These are phyloP conservation scores for Ascomycota sp. DNA, from an alignment of 2,329 filamentous ascomycete species.

Conservation along the genomic window DNA sequence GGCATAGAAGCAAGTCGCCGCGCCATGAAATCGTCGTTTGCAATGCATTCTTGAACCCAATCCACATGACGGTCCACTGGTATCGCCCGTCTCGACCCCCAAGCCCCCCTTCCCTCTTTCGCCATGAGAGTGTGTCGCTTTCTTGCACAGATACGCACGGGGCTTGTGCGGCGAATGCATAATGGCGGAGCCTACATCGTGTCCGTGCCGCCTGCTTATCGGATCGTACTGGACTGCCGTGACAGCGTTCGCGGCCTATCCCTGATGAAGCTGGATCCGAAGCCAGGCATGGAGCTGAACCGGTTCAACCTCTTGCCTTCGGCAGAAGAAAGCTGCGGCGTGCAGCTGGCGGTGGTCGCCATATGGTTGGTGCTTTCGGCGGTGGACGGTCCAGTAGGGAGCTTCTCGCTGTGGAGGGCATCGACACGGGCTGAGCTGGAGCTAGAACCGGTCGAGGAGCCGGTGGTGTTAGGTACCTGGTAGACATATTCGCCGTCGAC, in stretches of 20 bases:
- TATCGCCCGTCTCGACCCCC: too few relatives aligned
- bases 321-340: conserved; percentile 1
- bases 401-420: conserved; percentile 15
- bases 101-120: too few relatives aligned
- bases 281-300: conserved; percentile 32
- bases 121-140: too few relatives aligned
- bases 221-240: conserved; percentile 20
- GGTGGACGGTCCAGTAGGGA: conserved; percentile 7
- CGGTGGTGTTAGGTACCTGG: conserved; percentile 36
- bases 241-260: conserved; percentile 14
- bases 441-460: conserved; percentile 27
- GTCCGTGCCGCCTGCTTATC: conserved; percentile 6
- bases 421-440: conserved; percentile 10
- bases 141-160: too few relatives aligned
- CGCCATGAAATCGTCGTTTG: too few relatives aligned
- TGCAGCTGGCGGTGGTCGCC: conserved; percentile 6
- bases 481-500: conserved; percentile 92
- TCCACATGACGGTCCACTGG: too few relatives aligned
- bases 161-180: too few relatives aligned
- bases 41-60: too few relatives aligned
- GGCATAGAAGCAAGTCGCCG: too few relatives aligned
- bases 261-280: conserved; percentile 19
- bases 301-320: conserved; percentile 29
- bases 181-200: neutral
- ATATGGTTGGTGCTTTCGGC: conserved; percentile 5